Percentiles rank a stretch among this genome's conserved stretches.
phyloP scores from a whole-genome alignment of 208 protist species.

The Angomonas deanei region DNA sequence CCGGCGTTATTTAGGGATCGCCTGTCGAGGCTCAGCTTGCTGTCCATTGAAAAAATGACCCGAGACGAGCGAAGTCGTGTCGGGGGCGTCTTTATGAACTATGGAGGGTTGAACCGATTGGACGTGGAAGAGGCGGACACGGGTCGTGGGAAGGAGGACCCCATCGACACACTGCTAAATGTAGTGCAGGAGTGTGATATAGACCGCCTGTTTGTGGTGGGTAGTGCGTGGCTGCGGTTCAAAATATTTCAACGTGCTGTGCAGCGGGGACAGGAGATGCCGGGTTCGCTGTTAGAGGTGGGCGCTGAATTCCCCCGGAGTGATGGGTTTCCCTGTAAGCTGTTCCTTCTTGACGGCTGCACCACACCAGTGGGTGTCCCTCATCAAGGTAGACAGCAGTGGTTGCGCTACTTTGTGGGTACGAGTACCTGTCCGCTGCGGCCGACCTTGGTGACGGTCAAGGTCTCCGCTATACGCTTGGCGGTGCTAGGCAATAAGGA shows the following conservation, averaged over 20 bases:
- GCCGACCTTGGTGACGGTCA: slow-evolving; percentile 34
- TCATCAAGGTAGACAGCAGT: slow-evolving; percentile 40
- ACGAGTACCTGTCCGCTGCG: slow-evolving; percentile 31
- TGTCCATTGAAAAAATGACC: slow-evolving; percentile 39
- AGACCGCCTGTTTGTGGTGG: slow-evolving; percentile 63
- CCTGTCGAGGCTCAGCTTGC: slow-evolving; percentile 24
- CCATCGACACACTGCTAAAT: slow-evolving; percentile 48
- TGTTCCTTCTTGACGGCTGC: slow-evolving; percentile 53
- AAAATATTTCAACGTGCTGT: slow-evolving; percentile 55
- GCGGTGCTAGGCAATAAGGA: slow-evolving; percentile 35
- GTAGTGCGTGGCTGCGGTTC: slow-evolving; percentile 57
- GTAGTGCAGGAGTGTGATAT: slow-evolving; percentile 39
- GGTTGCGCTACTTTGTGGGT: slow-evolving; percentile 71
- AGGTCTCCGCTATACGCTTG: slow-evolving; percentile 29
- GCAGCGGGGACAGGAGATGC: slow-evolving; percentile 14
- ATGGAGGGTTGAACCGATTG: slow-evolving; percentile 30
- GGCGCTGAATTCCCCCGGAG: slow-evolving; percentile 21
- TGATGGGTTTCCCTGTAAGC: slow-evolving; percentile 22
- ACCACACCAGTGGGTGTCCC: slow-evolving; percentile 15
- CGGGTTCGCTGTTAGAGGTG: slow-evolving; percentile 11
- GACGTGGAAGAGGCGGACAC: slow-evolving; percentile 20
- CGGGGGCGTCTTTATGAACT: slow-evolving; percentile 70
- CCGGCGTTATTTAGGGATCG: slow-evolving; percentile 34
- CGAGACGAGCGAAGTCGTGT: slow-evolving; percentile 52
- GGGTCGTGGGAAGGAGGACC: slow-evolving; percentile 4